Evolutionary conservation across 768 basidiomycete species (phyloP).

Genomic region (Kwoniella shandongensis): DNA sequence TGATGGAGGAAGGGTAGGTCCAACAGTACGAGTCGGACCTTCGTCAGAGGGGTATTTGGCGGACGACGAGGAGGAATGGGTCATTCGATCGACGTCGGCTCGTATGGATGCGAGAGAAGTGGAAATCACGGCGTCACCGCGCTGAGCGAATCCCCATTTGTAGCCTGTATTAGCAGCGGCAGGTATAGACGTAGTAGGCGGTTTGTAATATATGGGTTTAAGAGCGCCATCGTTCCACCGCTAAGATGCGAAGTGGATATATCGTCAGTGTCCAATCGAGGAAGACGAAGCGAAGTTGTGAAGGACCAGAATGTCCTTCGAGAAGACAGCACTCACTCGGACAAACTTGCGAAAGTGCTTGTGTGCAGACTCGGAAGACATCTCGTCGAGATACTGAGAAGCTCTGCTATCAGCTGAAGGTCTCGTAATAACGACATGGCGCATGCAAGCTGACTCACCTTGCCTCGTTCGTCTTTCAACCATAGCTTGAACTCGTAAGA

Average conservation of each 20-base stretch:
- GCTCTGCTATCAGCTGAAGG: not conserved
- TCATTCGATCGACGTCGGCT: slow-evolving; percentile 61
- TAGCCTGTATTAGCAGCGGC: slow-evolving; percentile 75
- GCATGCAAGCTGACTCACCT: slow-evolving; percentile 54
- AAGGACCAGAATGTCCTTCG: too few species aligned
- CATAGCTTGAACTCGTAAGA: slow-evolving; percentile 81
- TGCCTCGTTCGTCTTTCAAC: slow-evolving; percentile 72
- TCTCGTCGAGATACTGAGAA: slow-evolving; percentile 76
- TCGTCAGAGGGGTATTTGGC: not conserved
- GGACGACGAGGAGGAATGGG: slow-evolving; percentile 47
- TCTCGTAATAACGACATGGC: not conserved
- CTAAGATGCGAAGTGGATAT: too few species aligned
- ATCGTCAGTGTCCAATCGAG: too few species aligned
- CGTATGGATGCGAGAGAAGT: slow-evolving; percentile 64
- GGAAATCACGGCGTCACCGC: slow-evolving; percentile 62
- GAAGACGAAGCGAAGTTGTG: too few species aligned
- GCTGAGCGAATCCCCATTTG: slow-evolving; percentile 82
- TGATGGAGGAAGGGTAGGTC: slow-evolving; percentile 47
- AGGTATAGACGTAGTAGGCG: slow-evolving; percentile 57
- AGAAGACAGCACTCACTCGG: slow-evolving; percentile 27
- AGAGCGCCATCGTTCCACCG: slow-evolving; percentile 55
- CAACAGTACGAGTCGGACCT: slow-evolving; percentile 22
- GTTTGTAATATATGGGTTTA: slow-evolving; percentile 31
- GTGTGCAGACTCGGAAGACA: slow-evolving; percentile 76
- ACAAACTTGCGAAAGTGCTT: slow-evolving; percentile 85